Base-by-base conservation (phyloP, 345 rosid species). In the Sisymbrium altissimum region DNA sequence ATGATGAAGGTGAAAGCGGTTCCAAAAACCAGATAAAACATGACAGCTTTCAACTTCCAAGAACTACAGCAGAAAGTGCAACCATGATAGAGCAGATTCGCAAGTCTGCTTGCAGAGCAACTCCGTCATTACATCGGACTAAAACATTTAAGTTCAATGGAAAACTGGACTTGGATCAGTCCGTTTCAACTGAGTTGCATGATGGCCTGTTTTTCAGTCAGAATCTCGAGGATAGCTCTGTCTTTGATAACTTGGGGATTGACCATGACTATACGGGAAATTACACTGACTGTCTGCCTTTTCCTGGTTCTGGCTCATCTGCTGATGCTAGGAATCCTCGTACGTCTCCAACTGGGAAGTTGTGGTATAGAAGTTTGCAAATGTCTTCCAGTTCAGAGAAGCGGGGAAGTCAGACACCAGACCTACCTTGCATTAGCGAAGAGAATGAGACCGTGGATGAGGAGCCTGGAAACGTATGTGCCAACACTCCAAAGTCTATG, bases 391-490 rank as follows among this genome's bases (percentile, higher is more conserved):
- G 92, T 83, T 90, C 90, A 78, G 92, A 83, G 84, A 84, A 82
- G 64, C 86, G 81, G 70, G 82, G 83, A 48, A 88, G 91, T 84
- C 79, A 83, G 77, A 84, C 81, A 72, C 88, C 87, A 63, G 96
- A 92, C 71, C 96, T 95, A 68, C 94, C 98, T 49, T 84, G 90
- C 81, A 90, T 95, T 60, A 84, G 60, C 46, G 98, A 95, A 82
- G 97, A 92, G 80, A 84, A 81, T 80, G 97, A 95, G 84, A 81
- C 62, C 50, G 27, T 66, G 32, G 85, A 87, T 30, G 89, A 84
- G 70, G 83, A 67, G 23, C 75, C 77, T 74, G 49, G 81, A 78
- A 83, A 86, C 83, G 63, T 83, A 69, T 87, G 89, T 74, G 80
- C 79, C 60, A 80, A 79, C 56, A 64, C 80, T 62, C 82, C 81